Conservation (phyloP, 2,329 filamentous ascomycete genomes). For the Proliferodiscus dingleyae region DNA sequence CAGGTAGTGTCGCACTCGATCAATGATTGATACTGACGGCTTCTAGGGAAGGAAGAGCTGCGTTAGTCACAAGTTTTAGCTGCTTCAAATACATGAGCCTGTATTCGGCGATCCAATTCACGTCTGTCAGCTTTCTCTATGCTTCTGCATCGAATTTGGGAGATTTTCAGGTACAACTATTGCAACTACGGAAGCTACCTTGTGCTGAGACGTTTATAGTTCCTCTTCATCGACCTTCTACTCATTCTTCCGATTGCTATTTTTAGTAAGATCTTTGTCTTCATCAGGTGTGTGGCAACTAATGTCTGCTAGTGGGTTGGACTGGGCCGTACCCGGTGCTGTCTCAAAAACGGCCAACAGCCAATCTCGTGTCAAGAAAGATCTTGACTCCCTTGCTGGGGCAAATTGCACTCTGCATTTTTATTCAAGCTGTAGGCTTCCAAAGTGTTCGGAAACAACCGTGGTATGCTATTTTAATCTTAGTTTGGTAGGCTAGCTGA, state of each 20-base stretch:
- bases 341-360: conserved; percentile 80
- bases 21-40: conserved; percentile 10
- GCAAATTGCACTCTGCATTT: conserved; percentile 76
- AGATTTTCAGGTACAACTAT: conserved; percentile 71
- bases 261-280: conserved; percentile 58
- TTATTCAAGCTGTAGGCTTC: conserved; percentile 71
- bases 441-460: conserved; percentile 69
- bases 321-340: conserved; percentile 75
- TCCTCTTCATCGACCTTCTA: conserved; percentile 88
- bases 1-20: conserved; percentile 33
- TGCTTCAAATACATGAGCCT: conserved; percentile 99
- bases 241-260: conserved; percentile 95
- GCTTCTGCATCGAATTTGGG: conserved; percentile 89
- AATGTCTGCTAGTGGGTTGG: conserved; percentile 81
- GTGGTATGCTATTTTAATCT: conserved; percentile 51
- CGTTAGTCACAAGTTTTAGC: conserved; percentile 96
- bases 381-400: conserved; percentile 85
- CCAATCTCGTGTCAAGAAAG: conserved; percentile 87
- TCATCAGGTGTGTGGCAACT: not conserved
- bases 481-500: not conserved
- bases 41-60: conserved; percentile 75
- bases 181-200: conserved; percentile 3
- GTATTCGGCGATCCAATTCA: conserved; percentile 99
- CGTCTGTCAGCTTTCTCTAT: conserved; percentile 93
- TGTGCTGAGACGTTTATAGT: conserved; percentile 48